Evolutionary conservation across 2,329 filamentous ascomycete genomes (phyloP).

Genomic region (Aspergillus novoparasiticus): DNA sequence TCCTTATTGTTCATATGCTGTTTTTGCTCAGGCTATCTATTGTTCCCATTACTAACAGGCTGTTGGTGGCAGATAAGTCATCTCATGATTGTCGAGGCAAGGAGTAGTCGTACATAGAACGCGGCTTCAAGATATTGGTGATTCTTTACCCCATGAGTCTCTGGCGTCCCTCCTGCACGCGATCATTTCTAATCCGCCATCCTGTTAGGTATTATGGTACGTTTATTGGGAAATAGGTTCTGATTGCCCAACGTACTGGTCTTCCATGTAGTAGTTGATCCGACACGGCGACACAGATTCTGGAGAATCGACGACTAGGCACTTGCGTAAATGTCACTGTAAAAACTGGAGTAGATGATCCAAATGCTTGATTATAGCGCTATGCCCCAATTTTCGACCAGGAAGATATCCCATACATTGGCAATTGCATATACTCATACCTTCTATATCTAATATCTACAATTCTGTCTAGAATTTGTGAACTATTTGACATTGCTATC

Average conservation of each 20-base stretch:
- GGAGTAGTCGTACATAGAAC: constrained; percentile 23
- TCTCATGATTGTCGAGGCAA: constrained; percentile 21
- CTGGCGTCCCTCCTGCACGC: constrained; percentile 13
- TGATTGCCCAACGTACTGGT: background rate
- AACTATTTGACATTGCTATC: no score
- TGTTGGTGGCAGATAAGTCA: constrained; percentile 28
- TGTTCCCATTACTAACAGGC: constrained; percentile 33
- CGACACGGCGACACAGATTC: background rate
- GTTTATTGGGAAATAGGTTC: background rate
- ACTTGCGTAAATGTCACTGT: background rate
- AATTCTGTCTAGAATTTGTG: background rate
- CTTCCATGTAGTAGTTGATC: background rate
- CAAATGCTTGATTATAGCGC: background rate
- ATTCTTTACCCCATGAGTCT: constrained; percentile 19
- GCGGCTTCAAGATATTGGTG: constrained; percentile 16
- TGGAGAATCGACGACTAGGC: background rate
- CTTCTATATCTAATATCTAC: background rate
- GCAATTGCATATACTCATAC: background rate
- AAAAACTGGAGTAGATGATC: background rate
- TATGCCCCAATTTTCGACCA: no score
- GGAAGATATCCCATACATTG: no score
- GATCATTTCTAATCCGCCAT: constrained; percentile 14
- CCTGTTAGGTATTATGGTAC: constrained; percentile 12
- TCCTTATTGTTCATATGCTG: constrained; percentile 17
- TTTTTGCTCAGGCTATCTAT: constrained; percentile 13